Conservation (phyloP, 805 yeast genomes). For the Candida awuae region DNA sequence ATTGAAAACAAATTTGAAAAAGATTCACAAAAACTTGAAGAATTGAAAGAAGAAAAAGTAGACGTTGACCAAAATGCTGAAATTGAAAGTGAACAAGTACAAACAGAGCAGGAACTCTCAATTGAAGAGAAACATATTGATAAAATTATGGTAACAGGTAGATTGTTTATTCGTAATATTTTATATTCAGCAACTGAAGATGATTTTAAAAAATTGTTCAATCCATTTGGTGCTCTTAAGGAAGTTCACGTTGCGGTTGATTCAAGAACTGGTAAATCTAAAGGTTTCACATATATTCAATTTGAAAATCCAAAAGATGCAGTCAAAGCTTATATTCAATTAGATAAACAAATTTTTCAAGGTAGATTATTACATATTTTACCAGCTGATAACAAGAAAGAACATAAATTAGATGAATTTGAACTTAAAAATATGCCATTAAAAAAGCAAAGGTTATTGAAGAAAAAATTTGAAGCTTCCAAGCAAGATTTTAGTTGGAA, state of each 20-base stretch:
- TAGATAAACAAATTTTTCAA: slow-evolving; percentile 88
- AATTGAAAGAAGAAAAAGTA: slow-evolving; percentile 1
- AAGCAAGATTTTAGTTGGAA: slow-evolving; percentile 92
- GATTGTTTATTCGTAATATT: slow-evolving; percentile 83
- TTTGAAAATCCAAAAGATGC: slow-evolving; percentile 68
- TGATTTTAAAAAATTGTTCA: slow-evolving; percentile 62
- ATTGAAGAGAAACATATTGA: slow-evolving; percentile 41
- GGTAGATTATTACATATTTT: slow-evolving; percentile 87
- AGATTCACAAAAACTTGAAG: slow-evolving; percentile 10
- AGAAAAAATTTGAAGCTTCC: slow-evolving; percentile 75
- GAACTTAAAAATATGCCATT: slow-evolving; percentile 86
- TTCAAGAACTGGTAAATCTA: slow-evolving; percentile 80
- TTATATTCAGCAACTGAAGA: slow-evolving; percentile 70
- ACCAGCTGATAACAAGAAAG: slow-evolving; percentile 77
- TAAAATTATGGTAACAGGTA: slow-evolving; percentile 59
- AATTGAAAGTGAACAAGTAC: neutral
- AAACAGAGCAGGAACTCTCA: slow-evolving; percentile 17
- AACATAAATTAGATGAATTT: slow-evolving; percentile 80
- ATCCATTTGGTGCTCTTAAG: slow-evolving; percentile 60
- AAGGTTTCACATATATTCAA: slow-evolving; percentile 85
- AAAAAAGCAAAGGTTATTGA: slow-evolving; percentile 82
- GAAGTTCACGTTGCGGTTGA: slow-evolving; percentile 93
- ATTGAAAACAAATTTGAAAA: neutral
- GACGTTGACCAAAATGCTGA: neutral
- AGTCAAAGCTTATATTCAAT: slow-evolving; percentile 55